phyloP scores from a whole-genome alignment of 2,329 filamentous ascomycete species.

The Pyrenochaeta sp. region DNA sequence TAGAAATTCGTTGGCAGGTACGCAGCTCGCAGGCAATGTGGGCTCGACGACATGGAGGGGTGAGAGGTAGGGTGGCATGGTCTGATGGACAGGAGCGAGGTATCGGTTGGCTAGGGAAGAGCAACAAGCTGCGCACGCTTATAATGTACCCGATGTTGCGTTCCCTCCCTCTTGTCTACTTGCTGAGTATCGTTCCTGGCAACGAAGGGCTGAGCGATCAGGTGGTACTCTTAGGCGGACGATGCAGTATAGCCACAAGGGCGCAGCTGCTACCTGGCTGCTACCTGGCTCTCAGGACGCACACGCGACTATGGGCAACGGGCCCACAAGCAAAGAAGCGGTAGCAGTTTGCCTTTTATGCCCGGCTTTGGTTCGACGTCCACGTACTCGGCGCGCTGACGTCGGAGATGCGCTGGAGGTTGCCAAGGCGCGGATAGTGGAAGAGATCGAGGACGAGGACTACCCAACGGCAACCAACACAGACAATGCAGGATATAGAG shows the following conservation, averaged over 20 bases:
- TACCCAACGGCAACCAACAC: background rate
- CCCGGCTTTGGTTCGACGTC: background rate
- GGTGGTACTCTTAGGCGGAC: slow-evolving; percentile 34
- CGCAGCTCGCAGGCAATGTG: slow-evolving; percentile 66
- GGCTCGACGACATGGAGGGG: slow-evolving; percentile 46
- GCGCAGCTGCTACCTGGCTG: slow-evolving; percentile 36
- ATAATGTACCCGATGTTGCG: background rate
- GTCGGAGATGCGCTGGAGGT: slow-evolving; percentile 13
- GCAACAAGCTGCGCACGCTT: background rate
- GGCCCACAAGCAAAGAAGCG: background rate
- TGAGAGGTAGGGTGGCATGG: slow-evolving; percentile 47
- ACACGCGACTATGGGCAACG: background rate
- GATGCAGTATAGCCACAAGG: slow-evolving; percentile 34
- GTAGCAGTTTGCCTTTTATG: background rate
- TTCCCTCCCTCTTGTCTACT: slow-evolving; percentile 4
- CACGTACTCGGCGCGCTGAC: slow-evolving; percentile 16
- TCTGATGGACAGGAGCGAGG: slow-evolving; percentile 30
- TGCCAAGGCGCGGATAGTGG: slow-evolving; percentile 1
- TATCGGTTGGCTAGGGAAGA: slow-evolving; percentile 7
- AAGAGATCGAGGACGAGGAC: background rate
- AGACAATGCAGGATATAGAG: background rate
- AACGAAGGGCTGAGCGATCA: slow-evolving; percentile 24
- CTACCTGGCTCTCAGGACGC: slow-evolving; percentile 5
- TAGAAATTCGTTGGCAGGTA: slow-evolving; percentile 67
- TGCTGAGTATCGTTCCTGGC: background rate